Percentiles rank a stretch among this genome's conserved stretches.
phyloP scores from a whole-genome alignment of 805 yeast species.

The Wickerhamiella cacticola region DNA sequence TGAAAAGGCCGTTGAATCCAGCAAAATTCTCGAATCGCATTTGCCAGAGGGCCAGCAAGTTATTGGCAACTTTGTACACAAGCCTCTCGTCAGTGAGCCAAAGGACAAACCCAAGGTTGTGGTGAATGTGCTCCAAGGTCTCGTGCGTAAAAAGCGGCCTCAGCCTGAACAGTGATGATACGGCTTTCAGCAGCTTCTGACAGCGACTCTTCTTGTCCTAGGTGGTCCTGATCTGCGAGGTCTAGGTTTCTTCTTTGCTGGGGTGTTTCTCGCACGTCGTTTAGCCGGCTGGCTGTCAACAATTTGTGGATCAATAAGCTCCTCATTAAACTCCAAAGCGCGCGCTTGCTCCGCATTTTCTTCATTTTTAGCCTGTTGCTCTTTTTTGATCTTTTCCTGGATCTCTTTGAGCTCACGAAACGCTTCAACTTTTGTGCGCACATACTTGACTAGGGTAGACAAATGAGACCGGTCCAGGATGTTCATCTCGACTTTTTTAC shows the following conservation, averaged over 20 bases:
- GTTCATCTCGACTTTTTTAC: slow-evolving; percentile 49
- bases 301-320: not conserved
- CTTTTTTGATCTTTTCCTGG: not conserved
- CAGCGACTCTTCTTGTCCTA: no score
- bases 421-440: slow-evolving; percentile 8
- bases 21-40: slow-evolving; percentile 16
- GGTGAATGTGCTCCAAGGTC: slow-evolving; percentile 11
- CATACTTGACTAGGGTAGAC: slow-evolving; percentile 18
- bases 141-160: slow-evolving; percentile 15
- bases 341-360: no score
- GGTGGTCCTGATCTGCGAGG: no score
- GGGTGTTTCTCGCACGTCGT: no score
- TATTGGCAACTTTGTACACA: slow-evolving; percentile 11
- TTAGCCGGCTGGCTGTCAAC: no score
- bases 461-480: slow-evolving; percentile 25
- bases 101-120: not conserved
- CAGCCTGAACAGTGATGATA: no score
- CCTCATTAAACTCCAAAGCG: not conserved
- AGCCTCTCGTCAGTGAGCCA: not conserved
- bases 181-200: no score
- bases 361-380: not conserved
- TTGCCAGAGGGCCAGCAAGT: slow-evolving; percentile 15
- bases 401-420: not conserved
- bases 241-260: no score
- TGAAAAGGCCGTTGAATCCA: slow-evolving; percentile 21